Conservation (phyloP, 768 basidiomycete genomes). For the Cubamyces sp. region DNA sequence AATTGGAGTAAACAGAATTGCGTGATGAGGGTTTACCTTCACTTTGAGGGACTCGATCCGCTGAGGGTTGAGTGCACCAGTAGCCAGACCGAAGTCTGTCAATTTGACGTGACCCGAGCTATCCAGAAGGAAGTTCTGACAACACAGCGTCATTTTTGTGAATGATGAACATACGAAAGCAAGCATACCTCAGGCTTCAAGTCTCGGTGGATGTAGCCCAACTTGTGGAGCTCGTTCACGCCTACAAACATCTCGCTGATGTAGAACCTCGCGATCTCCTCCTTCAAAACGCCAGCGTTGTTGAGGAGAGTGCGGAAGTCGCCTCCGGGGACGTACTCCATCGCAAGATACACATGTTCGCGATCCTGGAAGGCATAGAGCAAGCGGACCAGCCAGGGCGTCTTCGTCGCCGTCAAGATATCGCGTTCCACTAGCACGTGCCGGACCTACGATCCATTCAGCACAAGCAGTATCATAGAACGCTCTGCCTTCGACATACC, state of each 20-base stretch:
- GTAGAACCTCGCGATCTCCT: slow-evolving; percentile 96
- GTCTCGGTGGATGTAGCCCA: slow-evolving; percentile 98
- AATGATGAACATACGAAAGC: not conserved
- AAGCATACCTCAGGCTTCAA: slow-evolving; percentile 88
- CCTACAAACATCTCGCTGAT: slow-evolving; percentile 97
- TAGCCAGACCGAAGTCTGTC: slow-evolving; percentile 97
- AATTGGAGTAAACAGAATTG: not conserved
- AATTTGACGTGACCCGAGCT: slow-evolving; percentile 95
- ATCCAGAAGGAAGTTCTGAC: slow-evolving; percentile 95
- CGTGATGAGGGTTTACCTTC: slow-evolving; percentile 56
- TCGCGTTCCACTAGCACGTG: slow-evolving; percentile 98
- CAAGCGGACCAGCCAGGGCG: slow-evolving; percentile 93
- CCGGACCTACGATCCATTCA: slow-evolving; percentile 64
- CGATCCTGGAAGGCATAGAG: slow-evolving; percentile 97
- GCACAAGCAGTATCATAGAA: not conserved
- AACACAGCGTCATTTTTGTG: not conserved
- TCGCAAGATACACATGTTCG: slow-evolving; percentile 90
- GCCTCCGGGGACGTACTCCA: slow-evolving; percentile 99
- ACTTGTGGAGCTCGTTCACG: slow-evolving; percentile 92
- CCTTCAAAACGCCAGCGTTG: slow-evolving; percentile 96
- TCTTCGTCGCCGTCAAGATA: slow-evolving; percentile 96
- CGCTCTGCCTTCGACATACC: slow-evolving; percentile 44
- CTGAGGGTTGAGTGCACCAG: slow-evolving; percentile 92
- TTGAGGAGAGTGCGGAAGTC: slow-evolving; percentile 98
- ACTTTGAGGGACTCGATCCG: slow-evolving; percentile 94